Base-by-base conservation (phyloP, 192 early-diverging fungal species). In the Umbelopsis ramanniana region DNA sequence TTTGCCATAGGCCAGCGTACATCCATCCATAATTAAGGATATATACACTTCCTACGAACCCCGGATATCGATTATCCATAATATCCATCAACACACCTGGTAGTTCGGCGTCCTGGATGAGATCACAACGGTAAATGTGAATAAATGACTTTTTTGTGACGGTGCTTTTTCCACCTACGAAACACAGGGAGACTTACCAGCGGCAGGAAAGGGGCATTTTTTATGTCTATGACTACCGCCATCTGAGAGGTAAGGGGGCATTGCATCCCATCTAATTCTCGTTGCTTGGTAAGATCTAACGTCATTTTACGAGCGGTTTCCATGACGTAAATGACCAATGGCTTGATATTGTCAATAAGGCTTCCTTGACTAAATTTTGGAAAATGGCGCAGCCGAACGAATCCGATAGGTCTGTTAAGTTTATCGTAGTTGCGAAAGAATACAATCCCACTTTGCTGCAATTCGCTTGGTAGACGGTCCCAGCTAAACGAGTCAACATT, bases 21-120 rank as follows among this genome's bases (percentile, higher is more conserved):
- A 81, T 81, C 80, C 80, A 81, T 9, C 82, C 77, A 74, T 79
- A 83, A 57, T 82, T 82, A 29, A 83, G 52, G 1, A 83, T 48
- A 23, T 72, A 79, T n/a, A 82, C 77, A 45, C 68, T 68, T 0
- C 70, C 73, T 23, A 73, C 57, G 24, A 70, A 68, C 46, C 70
- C 69, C 10, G 79, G 79, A 54, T 54, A 80, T 19, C 72, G 23
- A 33, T 46, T 52, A 66, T 47, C 69, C 52, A 69, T 70, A 15
- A 75, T 37, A 3, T 47, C 57, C 21, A 50, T 55, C 10, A 63
- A 11, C 23, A 29, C 57, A 35, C 26, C 57, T 37, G 57, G 57
- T 0, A 63, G 17, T 35, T 63, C 57, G 57, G 57, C 57, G 57
- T 63, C 57, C 57, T 63, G 33, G 33, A 37, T 37, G 57, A 35